Evolutionary conservation across 2,329 filamentous ascomycete genomes (phyloP), one percentile per base, ranked within the genome.

Genomic region (Colletotrichum tamarilloi): DNA sequence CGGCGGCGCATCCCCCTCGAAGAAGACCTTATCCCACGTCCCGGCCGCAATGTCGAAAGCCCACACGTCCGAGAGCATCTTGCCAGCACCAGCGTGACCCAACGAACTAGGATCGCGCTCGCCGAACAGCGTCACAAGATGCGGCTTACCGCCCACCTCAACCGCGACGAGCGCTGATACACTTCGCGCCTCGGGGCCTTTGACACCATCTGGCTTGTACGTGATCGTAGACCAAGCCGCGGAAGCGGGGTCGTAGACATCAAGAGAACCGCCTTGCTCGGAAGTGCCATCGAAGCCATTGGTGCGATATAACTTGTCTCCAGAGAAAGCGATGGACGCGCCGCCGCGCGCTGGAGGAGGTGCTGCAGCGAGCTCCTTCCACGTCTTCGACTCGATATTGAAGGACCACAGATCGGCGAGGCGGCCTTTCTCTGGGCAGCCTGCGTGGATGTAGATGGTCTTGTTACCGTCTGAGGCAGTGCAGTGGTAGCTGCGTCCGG

Each of bases 331-430:
- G 88, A 89, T 59, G 1, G 87, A 90, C 0, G 90, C 82, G 0
- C 90, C 90, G 4, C 90, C 89, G 8, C 90, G 82, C 1, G 77
- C 82, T 75, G 89, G 87, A 0, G 80, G 85, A 0, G 89, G 89
- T 0, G 91, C 90, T n/a, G 85, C 78, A 0, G 86, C 76, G 9
- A 89, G 81, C 73, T 88, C 81, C 1, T 79, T 84, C 91, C 91
- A 93, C 1, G 78, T 74, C n/a, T 79, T 79, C 0, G 77, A 78
- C 1, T 76, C 73, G 11, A 90, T 32, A 59, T 86, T 83, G 78
- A 92, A 93, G 0, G 84, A 82, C 91, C 91, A 93, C 2, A 92
- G 80, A 77, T 93, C 91, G 0, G 83, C 81, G 0, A 92, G 81
- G 0, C 91, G 84, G 1, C 89, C 91, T 4, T 82, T 83, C 24